Base-by-base conservation (phyloP, 2,329 filamentous ascomycete species). In the Ciborinia camelliae region DNA sequence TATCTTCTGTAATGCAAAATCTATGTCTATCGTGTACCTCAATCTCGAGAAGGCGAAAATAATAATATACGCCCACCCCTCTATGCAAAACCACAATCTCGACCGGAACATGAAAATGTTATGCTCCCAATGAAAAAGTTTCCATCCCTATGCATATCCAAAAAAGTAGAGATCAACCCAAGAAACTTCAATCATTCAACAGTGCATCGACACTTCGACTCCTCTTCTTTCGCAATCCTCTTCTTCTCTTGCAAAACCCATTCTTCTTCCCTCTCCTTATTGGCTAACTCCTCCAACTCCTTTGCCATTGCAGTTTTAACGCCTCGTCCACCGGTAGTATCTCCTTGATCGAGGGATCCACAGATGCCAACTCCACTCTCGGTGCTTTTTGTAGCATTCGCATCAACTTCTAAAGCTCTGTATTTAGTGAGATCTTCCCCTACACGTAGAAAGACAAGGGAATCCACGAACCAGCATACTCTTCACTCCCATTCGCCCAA, bases 401-500 rank as follows among this genome's bases (percentile, higher is more conserved):
- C 50, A 37, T 63, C 61, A 32, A 63, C 61, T n/a, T 63, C 61
- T 55, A 35, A 30, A 45, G 23, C 28, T 39, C 23, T 35, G 20
- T 1, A 32, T 63, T 62, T 41, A 63, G 39, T 43, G 47, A 55
- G 28, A 43, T 35, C 47, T 35, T 32, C 26, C 39, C 35, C 28
- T 26, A 18, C 37, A 4, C 28, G 3, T 10, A 20, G 12, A 4
- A 3, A 37, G n/a, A n/a, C 5, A 10, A 9, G 14, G 5, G 35
- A n/a, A 23, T 26, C n/a, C n/a, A 47, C 55, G 30, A 51, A 71
- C 70, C 70, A 30, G 68, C 59, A 63, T 69, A 73, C 55, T 74
- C 71, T 15, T 68, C 62, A 52, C 67, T 71, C n/a, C 60, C 39
- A 59, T 65, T 68, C 30, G 69, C 66, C 79, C 82, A 66, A 82